Evolutionary conservation across 2,329 filamentous ascomycete species (phyloP).

Genomic region (Metarhizium sp.): DNA sequence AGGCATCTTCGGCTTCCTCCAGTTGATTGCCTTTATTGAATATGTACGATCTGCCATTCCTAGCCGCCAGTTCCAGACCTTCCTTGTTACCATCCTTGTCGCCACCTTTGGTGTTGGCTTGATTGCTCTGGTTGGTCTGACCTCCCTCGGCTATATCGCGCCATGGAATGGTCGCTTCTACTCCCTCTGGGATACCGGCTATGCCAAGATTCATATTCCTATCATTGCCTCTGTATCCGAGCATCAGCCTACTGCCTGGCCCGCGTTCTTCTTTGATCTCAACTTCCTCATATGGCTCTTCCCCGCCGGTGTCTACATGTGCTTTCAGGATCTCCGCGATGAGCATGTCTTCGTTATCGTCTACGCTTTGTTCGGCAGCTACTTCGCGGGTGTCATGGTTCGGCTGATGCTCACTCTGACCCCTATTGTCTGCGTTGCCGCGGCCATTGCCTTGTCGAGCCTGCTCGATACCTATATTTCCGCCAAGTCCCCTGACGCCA

Average conservation of each 20-base stretch:
- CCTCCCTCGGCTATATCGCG: slow-evolving; percentile 82
- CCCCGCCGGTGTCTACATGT: slow-evolving; percentile 96
- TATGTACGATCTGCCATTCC: slow-evolving; percentile 83
- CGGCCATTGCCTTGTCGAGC: slow-evolving; percentile 78
- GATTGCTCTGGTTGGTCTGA: slow-evolving; percentile 72
- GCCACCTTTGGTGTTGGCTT: slow-evolving; percentile 65
- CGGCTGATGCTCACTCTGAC: slow-evolving; percentile 97
- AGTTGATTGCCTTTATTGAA: slow-evolving; percentile 86
- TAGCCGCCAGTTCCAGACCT: slow-evolving; percentile 86
- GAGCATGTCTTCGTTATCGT: slow-evolving; percentile 98
- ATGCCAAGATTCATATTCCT: slow-evolving; percentile 98
- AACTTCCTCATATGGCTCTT: slow-evolving; percentile 99
- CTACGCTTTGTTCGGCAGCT: slow-evolving; percentile 92
- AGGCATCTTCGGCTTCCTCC: slow-evolving; percentile 93
- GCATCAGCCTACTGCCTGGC: slow-evolving; percentile 98
- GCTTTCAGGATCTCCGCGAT: slow-evolving; percentile 86
- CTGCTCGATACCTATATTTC: slow-evolving; percentile 82
- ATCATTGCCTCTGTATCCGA: slow-evolving; percentile 99
- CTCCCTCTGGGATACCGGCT: slow-evolving; percentile 96
- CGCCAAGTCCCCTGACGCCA: slow-evolving; percentile 49
- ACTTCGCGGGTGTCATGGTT: slow-evolving; percentile 99
- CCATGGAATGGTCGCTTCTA: slow-evolving; percentile 99
- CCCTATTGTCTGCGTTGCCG: slow-evolving; percentile 89
- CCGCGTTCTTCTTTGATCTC: slow-evolving; percentile 97
- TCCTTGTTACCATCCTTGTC: slow-evolving; percentile 69